Evolutionary conservation across 1,284 basidiomycete genomes (phyloP), one percentile per base, ranked within the genome.

Genomic region (Ganoderma boninense): DNA sequence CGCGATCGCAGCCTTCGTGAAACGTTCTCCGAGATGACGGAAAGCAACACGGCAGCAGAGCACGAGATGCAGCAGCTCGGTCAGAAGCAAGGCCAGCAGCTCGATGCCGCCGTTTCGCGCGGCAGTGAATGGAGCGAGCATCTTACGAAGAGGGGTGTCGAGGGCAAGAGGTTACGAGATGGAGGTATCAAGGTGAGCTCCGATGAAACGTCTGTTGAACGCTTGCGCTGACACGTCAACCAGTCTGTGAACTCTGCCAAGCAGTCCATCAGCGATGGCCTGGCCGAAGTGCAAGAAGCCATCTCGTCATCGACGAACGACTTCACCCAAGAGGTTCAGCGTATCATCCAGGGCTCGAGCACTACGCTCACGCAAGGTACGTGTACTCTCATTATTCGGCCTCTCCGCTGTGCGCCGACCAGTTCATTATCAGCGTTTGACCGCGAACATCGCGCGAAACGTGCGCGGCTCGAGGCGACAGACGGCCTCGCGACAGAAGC

Each of bases 1-100:
- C 89, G 94, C 43, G 92, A 96, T 76, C 84, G 86, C 23, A 88
- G 89, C n/a, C 82, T 97, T 59, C 84, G 86, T 26, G 86, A 89
- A 16, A 87, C 89, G 0, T 84, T 95, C 63, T 82, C 81, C 1
- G 79, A 82, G 38, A 82, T 94, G 44, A 86, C 88, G 68, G 81
- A 83, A 29, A 89, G 85, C 61, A 94, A 94, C 75, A 80, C 81
- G 4, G 80, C 85, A 62, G 88, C 87, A 0, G 86, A 91, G 70
- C 84, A 84, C 59, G 84, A 83, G 43, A 81, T 93, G 77, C 79
- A 79, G 20, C 78, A 81, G 57, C 87, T 90, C 65, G 80, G 82
- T 14, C 80, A 84, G 62, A 84, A 84, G 67, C 90, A 93, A 68
- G 82, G 83, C 1, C 81, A 83, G 65, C 78, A 85, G 42, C 80